phyloP scores from a whole-genome alignment of 352 stramenopile genomes.

The Globisporangium alternatum region DNA sequence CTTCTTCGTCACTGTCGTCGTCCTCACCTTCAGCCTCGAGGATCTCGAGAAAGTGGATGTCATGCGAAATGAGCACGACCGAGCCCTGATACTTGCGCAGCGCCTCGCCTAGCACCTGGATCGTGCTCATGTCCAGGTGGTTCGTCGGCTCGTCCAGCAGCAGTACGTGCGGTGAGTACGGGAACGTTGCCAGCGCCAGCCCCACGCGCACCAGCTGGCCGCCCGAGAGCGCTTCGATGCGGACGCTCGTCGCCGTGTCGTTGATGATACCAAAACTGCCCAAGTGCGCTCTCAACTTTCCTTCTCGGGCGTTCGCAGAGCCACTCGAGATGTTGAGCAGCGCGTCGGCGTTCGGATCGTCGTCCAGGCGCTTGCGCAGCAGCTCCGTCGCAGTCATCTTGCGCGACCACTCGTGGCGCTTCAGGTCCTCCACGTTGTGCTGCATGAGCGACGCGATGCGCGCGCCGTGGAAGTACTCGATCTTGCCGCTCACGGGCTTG shows the following conservation, averaged over 20 bases:
- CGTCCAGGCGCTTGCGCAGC: conserved; percentile 32
- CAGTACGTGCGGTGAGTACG: conserved; percentile 89
- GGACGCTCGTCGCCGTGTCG: conserved; percentile 28
- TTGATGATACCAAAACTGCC: conserved; percentile 48
- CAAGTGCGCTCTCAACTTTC: conserved; percentile 40
- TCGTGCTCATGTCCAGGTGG: conserved; percentile 90
- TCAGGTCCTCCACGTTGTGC: conserved; percentile 61
- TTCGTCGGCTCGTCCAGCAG: conserved; percentile 93
- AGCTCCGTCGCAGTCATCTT: conserved; percentile 42
- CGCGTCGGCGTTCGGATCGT: conserved; percentile 20
- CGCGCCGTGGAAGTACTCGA: conserved; percentile 47
- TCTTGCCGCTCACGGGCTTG: conserved; percentile 34
- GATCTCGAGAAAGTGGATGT: conserved; percentile 59
- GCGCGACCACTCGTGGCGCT: conserved; percentile 45
- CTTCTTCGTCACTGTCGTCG: conserved; percentile 13
- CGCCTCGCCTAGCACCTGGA: conserved; percentile 67
- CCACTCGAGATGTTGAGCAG: not conserved
- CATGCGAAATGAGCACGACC: conserved; percentile 65
- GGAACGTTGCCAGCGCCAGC: conserved; percentile 52
- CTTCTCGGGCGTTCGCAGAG: conserved; percentile 22
- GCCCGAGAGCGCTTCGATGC: conserved; percentile 40
- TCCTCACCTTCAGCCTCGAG: conserved; percentile 18
- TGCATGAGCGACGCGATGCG: conserved; percentile 56
- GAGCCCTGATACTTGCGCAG: conserved; percentile 52
- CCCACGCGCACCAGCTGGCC: conserved; percentile 52